Evolutionary conservation across 371 early-diverging fungal species (phyloP).

Genomic region (Syncephalastrum monosporum): DNA sequence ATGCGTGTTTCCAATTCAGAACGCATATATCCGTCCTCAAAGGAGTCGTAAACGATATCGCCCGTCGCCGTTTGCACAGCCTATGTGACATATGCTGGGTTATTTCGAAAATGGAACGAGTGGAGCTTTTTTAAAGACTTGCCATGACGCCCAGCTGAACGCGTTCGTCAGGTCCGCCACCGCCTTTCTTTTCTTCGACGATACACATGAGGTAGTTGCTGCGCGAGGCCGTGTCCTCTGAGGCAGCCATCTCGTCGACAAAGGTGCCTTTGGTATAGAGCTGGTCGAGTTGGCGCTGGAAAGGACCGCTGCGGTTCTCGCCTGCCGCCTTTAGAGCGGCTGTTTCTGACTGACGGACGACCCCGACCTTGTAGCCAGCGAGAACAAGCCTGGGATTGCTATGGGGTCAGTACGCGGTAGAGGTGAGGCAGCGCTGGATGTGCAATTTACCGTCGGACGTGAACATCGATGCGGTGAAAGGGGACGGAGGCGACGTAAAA

Average conservation of each 20-base stretch:
- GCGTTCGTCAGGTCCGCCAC: constrained; percentile 46
- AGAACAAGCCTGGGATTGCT: constrained; percentile 61
- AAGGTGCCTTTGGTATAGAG: constrained; percentile 81
- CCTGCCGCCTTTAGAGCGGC: constrained; percentile 83
- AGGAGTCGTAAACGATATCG: constrained; percentile 73
- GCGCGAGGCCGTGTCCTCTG: neutral
- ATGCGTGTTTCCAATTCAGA: constrained; percentile 79
- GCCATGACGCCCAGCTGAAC: constrained; percentile 51
- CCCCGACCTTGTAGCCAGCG: constrained; percentile 83
- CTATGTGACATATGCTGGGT: neutral
- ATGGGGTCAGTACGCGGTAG: too few species aligned
- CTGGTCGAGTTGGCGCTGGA: constrained; percentile 70
- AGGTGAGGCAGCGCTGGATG: neutral
- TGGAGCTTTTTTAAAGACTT: constrained; percentile 1
- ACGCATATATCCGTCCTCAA: constrained; percentile 69
- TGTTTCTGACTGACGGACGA: constrained; percentile 85
- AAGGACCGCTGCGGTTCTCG: constrained; percentile 72
- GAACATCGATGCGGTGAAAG: constrained; percentile 71
- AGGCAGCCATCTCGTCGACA: constrained; percentile 61
- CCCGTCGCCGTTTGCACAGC: constrained; percentile 78
- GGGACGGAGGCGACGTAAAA: constrained; percentile 85
- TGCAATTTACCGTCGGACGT: constrained; percentile 60
- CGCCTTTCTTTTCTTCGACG: constrained; percentile 55
- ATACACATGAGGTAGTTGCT: constrained; percentile 57
- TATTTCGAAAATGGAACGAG: neutral